Base-by-base conservation (phyloP, 495 filamentous ascomycete genomes). In the Peziza echinospora region DNA sequence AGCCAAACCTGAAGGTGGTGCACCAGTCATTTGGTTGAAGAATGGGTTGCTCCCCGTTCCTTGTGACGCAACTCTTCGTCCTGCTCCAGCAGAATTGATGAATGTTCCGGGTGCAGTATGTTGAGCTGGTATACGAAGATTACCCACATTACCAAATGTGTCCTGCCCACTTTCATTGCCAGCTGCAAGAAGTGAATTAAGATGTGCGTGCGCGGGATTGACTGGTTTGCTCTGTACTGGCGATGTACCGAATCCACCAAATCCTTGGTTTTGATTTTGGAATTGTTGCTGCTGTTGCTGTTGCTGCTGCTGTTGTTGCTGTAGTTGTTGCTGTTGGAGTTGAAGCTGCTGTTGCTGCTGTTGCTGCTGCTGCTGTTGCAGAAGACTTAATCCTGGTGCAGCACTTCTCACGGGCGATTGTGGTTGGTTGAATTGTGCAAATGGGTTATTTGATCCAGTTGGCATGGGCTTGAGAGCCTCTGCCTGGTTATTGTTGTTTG, bases 31-130 rank as follows among this genome's bases (percentile, higher is more conserved):
- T 47, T 72, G 69, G 48, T 72, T 70, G 46, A 87, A 70, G 67
- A 94, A 99, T 5, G 91, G 91, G 57, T 96, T 96, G 64, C 71
- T 93, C 46, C 85, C 86, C 3, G 84, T 87, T 28, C 71, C 69
- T 24, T 81, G 80, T n/a, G 70, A 65, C 7, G 75, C 76, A 34
- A 81, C 70, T 11, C 51, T 41, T 43, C 46, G 51, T 28, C 53
- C 53, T 28, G 80, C 58, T 45, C 87, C 87, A 3, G 89, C 82
- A 51, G 80, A 87, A 64, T 94, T 99, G 64, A 99, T 80, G 56
- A 96, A 99, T 2, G 82, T 92, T 24, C 89, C 89, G 2, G 91
- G 91, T 0, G 89, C 85, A 0, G 89, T 99, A 63, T 99, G 89
- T 62, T 99, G 89, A 26, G 89, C 76, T 1, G 89, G 91, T 53